These are phyloP conservation scores for Cylindrotheca closterium DNA, from an alignment of 108 stramenopile genomes.

Conservation along the genomic window DNA sequence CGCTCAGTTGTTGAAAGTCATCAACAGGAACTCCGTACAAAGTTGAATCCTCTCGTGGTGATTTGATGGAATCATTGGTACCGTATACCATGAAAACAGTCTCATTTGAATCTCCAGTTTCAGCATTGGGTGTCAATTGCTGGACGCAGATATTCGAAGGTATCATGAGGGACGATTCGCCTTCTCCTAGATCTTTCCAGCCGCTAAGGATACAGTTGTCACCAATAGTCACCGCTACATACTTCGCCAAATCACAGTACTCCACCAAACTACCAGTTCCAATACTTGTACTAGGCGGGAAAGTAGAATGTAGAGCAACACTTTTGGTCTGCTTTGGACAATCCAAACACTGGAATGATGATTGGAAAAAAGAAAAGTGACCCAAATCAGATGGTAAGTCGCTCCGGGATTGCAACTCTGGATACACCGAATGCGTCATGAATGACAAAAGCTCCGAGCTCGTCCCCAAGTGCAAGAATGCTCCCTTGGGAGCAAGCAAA, in stretches of 20 bases:
- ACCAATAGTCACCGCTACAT: constrained; percentile 15
- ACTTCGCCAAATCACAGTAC: constrained; percentile 23
- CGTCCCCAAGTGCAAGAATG: constrained; percentile 77
- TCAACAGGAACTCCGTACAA: constrained; percentile 55
- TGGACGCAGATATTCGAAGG: constrained; percentile 57
- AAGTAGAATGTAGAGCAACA: constrained; percentile 14
- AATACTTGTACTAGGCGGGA: constrained; percentile 8
- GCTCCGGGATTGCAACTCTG: neutral
- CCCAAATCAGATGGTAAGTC: neutral
- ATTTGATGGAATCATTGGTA: constrained; percentile 64
- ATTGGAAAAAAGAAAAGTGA: neutral
- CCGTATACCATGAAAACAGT: constrained; percentile 63
- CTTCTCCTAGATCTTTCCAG: constrained; percentile 22
- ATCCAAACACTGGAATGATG: constrained; percentile 5
- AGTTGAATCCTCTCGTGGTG: constrained; percentile 10
- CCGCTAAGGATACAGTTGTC: constrained; percentile 56
- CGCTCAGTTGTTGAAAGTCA: constrained; percentile 36
- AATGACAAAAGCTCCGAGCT: constrained; percentile 71
- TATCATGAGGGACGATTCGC: constrained; percentile 14
- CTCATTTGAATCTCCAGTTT: neutral
- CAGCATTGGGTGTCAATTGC: constrained; percentile 30
- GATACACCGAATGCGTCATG: constrained; percentile 29
- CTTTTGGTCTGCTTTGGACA: neutral
- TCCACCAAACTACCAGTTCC: constrained; percentile 29
- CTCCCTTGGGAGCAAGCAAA: constrained; percentile 45